phyloP scores from a whole-genome alignment of 1,284 basidiomycete genomes.

The Malassezia brasiliensis region DNA sequence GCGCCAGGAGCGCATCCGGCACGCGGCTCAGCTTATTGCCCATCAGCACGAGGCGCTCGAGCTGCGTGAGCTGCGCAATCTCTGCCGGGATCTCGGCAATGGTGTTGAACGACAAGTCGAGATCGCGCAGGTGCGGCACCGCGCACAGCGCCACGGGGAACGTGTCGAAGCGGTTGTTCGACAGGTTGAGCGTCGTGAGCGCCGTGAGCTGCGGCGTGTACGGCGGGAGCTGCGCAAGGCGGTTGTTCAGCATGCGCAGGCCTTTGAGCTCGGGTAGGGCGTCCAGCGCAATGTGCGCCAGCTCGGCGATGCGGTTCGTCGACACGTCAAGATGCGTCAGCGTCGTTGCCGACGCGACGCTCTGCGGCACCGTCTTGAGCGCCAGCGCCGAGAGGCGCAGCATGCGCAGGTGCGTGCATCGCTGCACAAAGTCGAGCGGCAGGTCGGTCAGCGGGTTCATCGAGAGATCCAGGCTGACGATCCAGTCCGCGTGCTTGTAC shows the following conservation, averaged over 20 bases:
- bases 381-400: conserved; percentile 85
- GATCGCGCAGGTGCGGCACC: conserved; percentile 65
- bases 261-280: conserved; percentile 63
- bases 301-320: conserved; percentile 80
- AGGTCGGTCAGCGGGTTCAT: conserved; percentile 93
- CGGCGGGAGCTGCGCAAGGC: conserved; percentile 73
- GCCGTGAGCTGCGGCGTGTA: conserved; percentile 68
- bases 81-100: conserved; percentile 71
- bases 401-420: conserved; percentile 72
- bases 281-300: conserved; percentile 75
- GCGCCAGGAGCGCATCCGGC: conserved; percentile 30
- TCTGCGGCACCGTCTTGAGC: conserved; percentile 82
- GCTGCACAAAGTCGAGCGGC: conserved; percentile 89
- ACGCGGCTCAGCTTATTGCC: conserved; percentile 38
- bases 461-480: conserved; percentile 78
- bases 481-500: conserved; percentile 74
- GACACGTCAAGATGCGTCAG: conserved; percentile 80
- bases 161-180: conserved; percentile 86
- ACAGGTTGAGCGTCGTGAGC: conserved; percentile 78
- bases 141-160: conserved; percentile 70
- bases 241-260: conserved; percentile 83
- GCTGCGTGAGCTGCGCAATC: conserved; percentile 58
- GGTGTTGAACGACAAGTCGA: conserved; percentile 92
- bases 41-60: conserved; percentile 39
- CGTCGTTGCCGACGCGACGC: conserved; percentile 65